Percentiles rank a stretch among this genome's conserved stretches.
These are phyloP conservation scores for Obba rivulosa DNA, from an alignment of 768 basidiomycete genomes.

Conservation along the genomic window DNA sequence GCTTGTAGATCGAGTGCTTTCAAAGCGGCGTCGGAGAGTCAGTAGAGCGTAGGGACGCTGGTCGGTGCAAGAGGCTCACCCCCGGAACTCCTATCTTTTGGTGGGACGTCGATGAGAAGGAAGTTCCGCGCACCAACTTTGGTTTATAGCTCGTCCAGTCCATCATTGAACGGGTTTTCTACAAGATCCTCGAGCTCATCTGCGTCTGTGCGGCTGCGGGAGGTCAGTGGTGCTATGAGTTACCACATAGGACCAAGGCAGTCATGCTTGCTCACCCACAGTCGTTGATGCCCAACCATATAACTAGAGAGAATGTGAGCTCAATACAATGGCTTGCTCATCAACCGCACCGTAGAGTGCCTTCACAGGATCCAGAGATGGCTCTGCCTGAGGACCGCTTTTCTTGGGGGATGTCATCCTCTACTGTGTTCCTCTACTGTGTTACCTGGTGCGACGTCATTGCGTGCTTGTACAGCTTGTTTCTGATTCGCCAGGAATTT, in stretches of 20 bases:
- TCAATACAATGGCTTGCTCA: neutral
- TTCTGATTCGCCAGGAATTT: no score
- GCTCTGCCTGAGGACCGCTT: neutral
- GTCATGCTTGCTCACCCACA: conserved; percentile 20
- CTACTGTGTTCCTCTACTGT: conserved; percentile 18
- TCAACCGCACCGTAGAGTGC: conserved; percentile 2
- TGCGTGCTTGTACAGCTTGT: no score
- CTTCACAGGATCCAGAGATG: conserved; percentile 3
- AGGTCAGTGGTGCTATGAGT: no score
- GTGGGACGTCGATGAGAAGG: conserved; percentile 33
- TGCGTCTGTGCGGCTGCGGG: conserved; percentile 2
- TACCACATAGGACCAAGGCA: no score
- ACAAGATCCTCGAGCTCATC: conserved; percentile 26
- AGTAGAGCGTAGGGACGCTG: neutral
- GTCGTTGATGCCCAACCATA: conserved; percentile 37
- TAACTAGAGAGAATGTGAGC: conserved; percentile 13
- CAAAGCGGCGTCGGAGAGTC: neutral
- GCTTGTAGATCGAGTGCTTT: neutral
- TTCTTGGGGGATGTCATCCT: conserved; percentile 14
- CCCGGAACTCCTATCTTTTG: conserved; percentile 31
- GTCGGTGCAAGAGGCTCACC: conserved; percentile 18
- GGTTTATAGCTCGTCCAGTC: conserved; percentile 25
- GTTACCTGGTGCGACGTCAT: no score
- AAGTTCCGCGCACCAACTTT: conserved; percentile 31
- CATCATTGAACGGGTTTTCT: conserved; percentile 22